Base-by-base conservation (phyloP, 2,329 filamentous ascomycete species). In the Phyllosticta paracitricarpa region DNA sequence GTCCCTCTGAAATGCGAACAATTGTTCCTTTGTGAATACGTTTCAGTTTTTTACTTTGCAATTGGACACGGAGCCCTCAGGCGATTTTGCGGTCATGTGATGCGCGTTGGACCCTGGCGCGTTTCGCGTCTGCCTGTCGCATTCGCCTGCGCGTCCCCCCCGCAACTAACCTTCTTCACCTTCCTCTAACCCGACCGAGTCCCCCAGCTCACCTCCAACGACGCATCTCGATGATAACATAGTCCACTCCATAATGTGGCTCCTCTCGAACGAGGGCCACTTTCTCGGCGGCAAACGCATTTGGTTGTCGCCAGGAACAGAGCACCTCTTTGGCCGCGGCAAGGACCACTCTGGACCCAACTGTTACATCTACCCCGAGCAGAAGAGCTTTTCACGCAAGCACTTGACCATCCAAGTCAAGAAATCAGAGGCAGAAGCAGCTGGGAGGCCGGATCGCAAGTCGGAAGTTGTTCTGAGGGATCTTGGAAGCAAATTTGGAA, bases 261-360 rank as follows among this genome's bases (percentile, higher is more conserved):
- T 81, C 25, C 71, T 82, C 19, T 77, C 86, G 67, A 82, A 81
- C 67, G 77, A 82, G 51, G 80, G 77, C 60, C 77, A 81, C 63
- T 76, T 80, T 58, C 81, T 85, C 61, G 75, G 77, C 62, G 85
- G 83, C 63, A 89, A 85, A 73, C 85, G 84, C 68, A 79, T 92
- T 66, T 96, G 92, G 92, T 81, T 96, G 64, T 85, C 88, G 62
- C 92, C 92, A 1, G 92, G 91, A 57, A 90, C 91, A 71, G 85
- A 84, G 67, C 93, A 94, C 72, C 81, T 96, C 22, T 89, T 96
- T 71, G 93, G 93, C 61, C 85, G 93, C 65, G 91, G 89, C 48
- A 82, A 82, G 65, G 69, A 73, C 63, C 81, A 88, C 68, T 79
- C 85, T 84, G 69, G 70, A 24, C 65, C 68, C 53, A 68, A 79